A percentile compares a stretch with the other conserved stretches of the same genome.
Evolutionary conservation across 2,329 filamentous ascomycete species (phyloP).

Genomic region (Verticillium nubilum): DNA sequence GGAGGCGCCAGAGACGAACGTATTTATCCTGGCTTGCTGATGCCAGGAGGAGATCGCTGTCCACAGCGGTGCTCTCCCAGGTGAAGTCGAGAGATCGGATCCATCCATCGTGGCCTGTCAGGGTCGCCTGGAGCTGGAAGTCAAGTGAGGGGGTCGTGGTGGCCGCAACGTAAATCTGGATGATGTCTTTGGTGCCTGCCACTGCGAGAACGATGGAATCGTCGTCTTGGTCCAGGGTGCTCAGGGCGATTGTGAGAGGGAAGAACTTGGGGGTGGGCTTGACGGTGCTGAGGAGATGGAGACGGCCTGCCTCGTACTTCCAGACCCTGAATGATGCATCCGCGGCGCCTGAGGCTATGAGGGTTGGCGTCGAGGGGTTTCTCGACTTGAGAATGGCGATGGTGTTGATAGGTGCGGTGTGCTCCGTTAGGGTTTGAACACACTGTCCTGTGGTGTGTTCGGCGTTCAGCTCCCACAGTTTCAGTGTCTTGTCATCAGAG

Average conservation of each 20-base stretch:
- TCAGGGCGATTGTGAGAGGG: conserved; percentile 70
- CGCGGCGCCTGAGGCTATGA: conserved; percentile 74
- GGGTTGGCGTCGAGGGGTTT: conserved; percentile 23
- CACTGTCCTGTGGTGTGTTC: conserved; percentile 26
- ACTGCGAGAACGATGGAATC: conserved; percentile 66
- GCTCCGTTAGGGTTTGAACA: conserved; percentile 56
- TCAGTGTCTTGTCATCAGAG: conserved; percentile 72
- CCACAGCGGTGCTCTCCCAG: conserved; percentile 46
- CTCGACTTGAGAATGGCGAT: conserved; percentile 39
- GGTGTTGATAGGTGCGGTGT: conserved; percentile 72
- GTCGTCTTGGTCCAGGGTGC: conserved; percentile 45
- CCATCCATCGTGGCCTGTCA: conserved; percentile 93
- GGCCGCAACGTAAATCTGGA: conserved; percentile 70
- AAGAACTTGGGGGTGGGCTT: conserved; percentile 73
- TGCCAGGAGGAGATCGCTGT: conserved; percentile 72
- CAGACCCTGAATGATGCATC: conserved; percentile 71
- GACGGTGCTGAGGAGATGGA: conserved; percentile 63
- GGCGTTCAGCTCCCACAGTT: conserved; percentile 56
- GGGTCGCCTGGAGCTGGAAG: conserved; percentile 69
- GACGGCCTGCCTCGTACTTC: conserved; percentile 48
- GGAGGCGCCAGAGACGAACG: conserved; percentile 85
- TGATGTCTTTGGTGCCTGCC: conserved; percentile 76
- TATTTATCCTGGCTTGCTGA: conserved; percentile 98
- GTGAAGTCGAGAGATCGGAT: conserved; percentile 79
- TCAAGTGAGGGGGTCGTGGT: conserved; percentile 26